Evolutionary conservation across 169 alveolate species (phyloP).

Genomic region (Blepharisma undulans): DNA sequence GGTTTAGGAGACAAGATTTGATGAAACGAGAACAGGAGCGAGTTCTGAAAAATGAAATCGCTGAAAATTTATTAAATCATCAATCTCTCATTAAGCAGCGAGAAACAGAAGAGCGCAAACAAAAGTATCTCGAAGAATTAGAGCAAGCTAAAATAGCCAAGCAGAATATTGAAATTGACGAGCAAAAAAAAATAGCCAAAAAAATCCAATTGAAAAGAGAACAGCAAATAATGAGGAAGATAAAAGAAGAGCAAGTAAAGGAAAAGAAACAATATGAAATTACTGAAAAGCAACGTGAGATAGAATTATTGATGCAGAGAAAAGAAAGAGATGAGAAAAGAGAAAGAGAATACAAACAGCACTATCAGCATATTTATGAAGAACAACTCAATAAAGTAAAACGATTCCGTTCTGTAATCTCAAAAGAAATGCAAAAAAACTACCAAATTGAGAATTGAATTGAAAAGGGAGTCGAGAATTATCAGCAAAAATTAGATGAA

Average conservation of each 20-base stretch:
- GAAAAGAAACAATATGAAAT: neutral
- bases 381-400: neutral
- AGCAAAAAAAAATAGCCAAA: neutral
- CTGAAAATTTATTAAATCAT: constrained; percentile 2
- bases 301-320: neutral
- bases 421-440: neutral
- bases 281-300: neutral
- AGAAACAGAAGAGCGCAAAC: neutral
- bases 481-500: neutral
- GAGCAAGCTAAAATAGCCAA: neutral
- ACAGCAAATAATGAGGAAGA: neutral
- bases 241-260: neutral
- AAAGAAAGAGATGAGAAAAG: constrained; percentile 5
- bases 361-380: constrained; percentile 13
- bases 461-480: neutral
- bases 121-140: constrained; percentile 1
- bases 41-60: neutral
- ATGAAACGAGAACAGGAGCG: neutral
- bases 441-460: neutral
- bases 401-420: neutral
- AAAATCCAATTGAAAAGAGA: neutral
- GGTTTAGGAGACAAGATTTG: neutral
- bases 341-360: constrained; percentile 10
- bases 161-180: neutral
- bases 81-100: neutral